A percentile compares a stretch with the other conserved stretches of the same genome.
phyloP scores from a whole-genome alignment of 176 grass and related monocot species.

The Raddia guianensis region DNA sequence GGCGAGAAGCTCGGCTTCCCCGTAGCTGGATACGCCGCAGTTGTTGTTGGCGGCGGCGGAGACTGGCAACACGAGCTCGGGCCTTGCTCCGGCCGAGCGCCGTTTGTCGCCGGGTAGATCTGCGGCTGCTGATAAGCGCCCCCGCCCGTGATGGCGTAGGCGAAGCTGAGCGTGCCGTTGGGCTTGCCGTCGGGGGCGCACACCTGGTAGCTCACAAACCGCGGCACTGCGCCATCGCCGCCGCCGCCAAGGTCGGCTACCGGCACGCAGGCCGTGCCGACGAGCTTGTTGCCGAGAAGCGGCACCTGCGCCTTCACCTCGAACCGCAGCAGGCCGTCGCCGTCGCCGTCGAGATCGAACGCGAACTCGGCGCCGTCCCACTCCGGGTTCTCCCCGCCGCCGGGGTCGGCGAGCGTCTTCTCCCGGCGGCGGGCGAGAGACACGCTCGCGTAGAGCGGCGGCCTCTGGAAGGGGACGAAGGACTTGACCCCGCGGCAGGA shows the following conservation, averaged over 20 bases:
- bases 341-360: slow-evolving; percentile 41
- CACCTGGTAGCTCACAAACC: slow-evolving; percentile 60
- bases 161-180: slow-evolving; percentile 63
- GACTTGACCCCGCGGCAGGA: slow-evolving; percentile 61
- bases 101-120: slow-evolving; percentile 3
- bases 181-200: slow-evolving; percentile 54
- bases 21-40: slow-evolving; percentile 2
- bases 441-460: slow-evolving; percentile 56
- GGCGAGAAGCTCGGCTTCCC: not conserved
- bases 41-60: not conserved
- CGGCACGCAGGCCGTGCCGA: slow-evolving; percentile 56
- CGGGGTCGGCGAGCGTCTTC: slow-evolving; percentile 48
- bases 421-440: slow-evolving; percentile 58
- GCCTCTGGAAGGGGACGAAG: slow-evolving; percentile 59
- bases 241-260: slow-evolving; percentile 37
- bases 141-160: slow-evolving; percentile 30
- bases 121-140: slow-evolving; percentile 21
- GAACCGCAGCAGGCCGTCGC: slow-evolving; percentile 42
- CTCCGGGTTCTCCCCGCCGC: slow-evolving; percentile 60
- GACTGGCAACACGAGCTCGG: not conserved
- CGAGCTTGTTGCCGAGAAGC: slow-evolving; percentile 52
- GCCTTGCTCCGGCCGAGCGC: slow-evolving; percentile 1
- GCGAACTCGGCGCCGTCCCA: slow-evolving; percentile 54
- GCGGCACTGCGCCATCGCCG: not conserved
- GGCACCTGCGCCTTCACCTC: slow-evolving; percentile 61